Conservation (phyloP, 2,329 filamentous ascomycete genomes). For the Colletotrichum liaoningense region DNA sequence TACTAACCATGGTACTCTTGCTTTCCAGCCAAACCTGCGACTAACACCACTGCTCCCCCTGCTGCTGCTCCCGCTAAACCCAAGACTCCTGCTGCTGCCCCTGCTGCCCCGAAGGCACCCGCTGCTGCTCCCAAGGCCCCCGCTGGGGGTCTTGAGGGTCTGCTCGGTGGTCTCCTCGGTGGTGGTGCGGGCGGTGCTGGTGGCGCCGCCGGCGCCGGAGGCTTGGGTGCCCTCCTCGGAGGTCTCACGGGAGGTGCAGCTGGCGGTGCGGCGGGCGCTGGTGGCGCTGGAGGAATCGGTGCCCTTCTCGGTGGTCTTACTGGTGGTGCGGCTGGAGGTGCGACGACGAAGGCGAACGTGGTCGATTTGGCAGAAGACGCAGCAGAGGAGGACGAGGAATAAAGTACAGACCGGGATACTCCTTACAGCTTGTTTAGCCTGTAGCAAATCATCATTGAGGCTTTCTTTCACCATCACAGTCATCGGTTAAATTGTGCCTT, state of each 20-base stretch:
- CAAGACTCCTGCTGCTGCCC: background rate
- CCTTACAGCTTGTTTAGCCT: slow-evolving; percentile 27
- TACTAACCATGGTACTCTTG: slow-evolving; percentile 13
- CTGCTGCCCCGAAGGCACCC: background rate
- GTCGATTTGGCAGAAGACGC: slow-evolving; percentile 18
- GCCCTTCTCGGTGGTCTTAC: background rate
- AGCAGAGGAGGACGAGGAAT: slow-evolving; percentile 17
- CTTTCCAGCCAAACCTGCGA: slow-evolving; percentile 16
- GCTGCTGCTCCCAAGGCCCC: slow-evolving; percentile 1
- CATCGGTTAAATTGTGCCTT: no score
- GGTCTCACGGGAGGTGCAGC: slow-evolving; percentile 12
- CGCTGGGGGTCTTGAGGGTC: slow-evolving; percentile 15
- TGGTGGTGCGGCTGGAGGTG: slow-evolving; percentile 3
- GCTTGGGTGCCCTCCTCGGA: slow-evolving; percentile 2
- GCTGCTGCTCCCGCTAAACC: slow-evolving; percentile 11
- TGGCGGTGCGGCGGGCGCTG: slow-evolving; percentile 5
- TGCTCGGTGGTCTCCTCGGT: slow-evolving; percentile 14
- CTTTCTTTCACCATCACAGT: background rate
- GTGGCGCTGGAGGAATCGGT: background rate
- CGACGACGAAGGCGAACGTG: slow-evolving; percentile 6
- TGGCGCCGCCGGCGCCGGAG: slow-evolving; percentile 4
- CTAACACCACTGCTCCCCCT: slow-evolving; percentile 2
- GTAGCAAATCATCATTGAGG: slow-evolving; percentile 29
- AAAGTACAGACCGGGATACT: slow-evolving; percentile 21
- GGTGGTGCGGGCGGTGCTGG: slow-evolving; percentile 11